These are phyloP conservation scores for Venturia asperata DNA, from an alignment of 2,329 filamentous ascomycete genomes.

Conservation along the genomic window DNA sequence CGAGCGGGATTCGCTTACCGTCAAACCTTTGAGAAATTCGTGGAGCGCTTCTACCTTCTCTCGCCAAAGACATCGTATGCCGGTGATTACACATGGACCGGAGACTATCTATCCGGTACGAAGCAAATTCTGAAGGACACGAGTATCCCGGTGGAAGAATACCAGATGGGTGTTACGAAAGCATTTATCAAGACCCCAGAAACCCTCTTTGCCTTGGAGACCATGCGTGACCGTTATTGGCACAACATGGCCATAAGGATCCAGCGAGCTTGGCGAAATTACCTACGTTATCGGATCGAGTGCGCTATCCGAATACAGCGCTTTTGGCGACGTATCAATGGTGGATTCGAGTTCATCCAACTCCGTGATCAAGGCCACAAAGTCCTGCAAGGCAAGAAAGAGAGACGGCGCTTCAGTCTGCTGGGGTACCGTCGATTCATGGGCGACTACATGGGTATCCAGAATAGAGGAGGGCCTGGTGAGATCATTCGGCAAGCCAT, in stretches of 20 bases:
- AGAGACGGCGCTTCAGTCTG: slow-evolving; percentile 83
- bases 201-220: slow-evolving; percentile 90
- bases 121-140: slow-evolving; percentile 94
- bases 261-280: slow-evolving; percentile 94
- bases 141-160: slow-evolving; percentile 89
- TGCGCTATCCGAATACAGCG: slow-evolving; percentile 90
- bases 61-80: slow-evolving; percentile 94
- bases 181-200: slow-evolving; percentile 98
- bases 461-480: slow-evolving; percentile 70
- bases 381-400: slow-evolving; percentile 76
- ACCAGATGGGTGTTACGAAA: slow-evolving; percentile 94
- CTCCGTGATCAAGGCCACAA: slow-evolving; percentile 81
- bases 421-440: slow-evolving; percentile 86
- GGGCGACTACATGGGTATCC: slow-evolving; percentile 89
- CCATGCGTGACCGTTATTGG: slow-evolving; percentile 97
- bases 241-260: slow-evolving; percentile 99
- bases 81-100: slow-evolving; percentile 93
- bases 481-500: slow-evolving; percentile 71
- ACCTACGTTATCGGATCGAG: slow-evolving; percentile 84
- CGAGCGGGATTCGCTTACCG: slow-evolving; percentile 94
- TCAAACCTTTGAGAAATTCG: slow-evolving; percentile 96
- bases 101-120: slow-evolving; percentile 77
- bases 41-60: slow-evolving; percentile 91
- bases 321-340: slow-evolving; percentile 90
- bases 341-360: slow-evolving; percentile 81